A percentile compares a stretch with the other conserved stretches of the same genome.
These are phyloP conservation scores for Aspergillus wentii DNA, from an alignment of 495 filamentous ascomycete species.

Conservation along the genomic window DNA sequence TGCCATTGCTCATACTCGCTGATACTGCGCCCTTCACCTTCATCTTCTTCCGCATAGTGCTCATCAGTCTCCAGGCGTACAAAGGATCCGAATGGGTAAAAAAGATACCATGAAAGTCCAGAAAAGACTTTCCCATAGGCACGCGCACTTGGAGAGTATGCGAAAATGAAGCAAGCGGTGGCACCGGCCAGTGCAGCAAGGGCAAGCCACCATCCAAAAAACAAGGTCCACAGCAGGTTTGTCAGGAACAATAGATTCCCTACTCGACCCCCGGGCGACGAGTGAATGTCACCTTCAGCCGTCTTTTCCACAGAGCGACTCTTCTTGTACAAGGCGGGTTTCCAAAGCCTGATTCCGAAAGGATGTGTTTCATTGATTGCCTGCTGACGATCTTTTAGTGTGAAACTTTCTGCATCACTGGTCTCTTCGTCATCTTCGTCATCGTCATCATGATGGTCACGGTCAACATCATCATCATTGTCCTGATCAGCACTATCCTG, in stretches of 20 bases:
- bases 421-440: constrained; percentile 56
- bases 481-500: constrained; percentile 7
- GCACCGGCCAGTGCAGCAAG: constrained; percentile 68
- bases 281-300: constrained; percentile 96
- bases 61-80: constrained; percentile 91
- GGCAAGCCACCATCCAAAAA: constrained; percentile 98
- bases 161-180: constrained; percentile 71
- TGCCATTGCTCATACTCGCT: constrained; percentile 99
- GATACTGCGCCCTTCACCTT: constrained; percentile 98
- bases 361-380: constrained; percentile 99
- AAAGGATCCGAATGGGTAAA: constrained; percentile 96
- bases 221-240: constrained; percentile 84
- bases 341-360: constrained; percentile 98
- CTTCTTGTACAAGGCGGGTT: constrained; percentile 97
- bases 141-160: constrained; percentile 69
- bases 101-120: constrained; percentile 78
- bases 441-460: constrained; percentile 33
- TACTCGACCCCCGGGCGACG: constrained; percentile 83
- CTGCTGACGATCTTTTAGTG: constrained; percentile 88
- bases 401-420: constrained; percentile 77
- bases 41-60: constrained; percentile 90
- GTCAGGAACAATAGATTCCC: constrained; percentile 77
- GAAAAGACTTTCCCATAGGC: constrained; percentile 85
- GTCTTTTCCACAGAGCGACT: constrained; percentile 91
- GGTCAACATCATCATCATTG: constrained; percentile 16